A percentile compares a stretch with the other conserved stretches of the same genome.
These are phyloP conservation scores for Nicotiana undulata DNA, from an alignment of 257 asterid genomes.

Conservation along the genomic window DNA sequence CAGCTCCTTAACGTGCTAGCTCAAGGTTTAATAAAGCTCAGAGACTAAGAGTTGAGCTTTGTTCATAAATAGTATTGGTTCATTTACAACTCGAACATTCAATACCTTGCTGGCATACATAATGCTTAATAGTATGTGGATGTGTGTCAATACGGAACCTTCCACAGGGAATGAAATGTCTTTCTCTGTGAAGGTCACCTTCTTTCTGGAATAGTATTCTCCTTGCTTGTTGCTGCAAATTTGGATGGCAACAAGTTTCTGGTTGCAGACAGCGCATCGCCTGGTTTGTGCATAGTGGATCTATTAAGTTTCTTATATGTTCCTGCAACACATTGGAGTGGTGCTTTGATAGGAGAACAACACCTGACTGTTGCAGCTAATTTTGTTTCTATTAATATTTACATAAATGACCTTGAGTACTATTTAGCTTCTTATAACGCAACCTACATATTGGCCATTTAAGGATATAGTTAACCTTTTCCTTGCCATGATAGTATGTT, in stretches of 20 bases:
- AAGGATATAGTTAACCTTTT: background rate
- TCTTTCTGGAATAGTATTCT: background rate
- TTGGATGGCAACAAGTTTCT: background rate
- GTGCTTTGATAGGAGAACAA: background rate
- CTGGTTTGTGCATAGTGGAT: background rate
- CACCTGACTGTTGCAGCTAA: background rate
- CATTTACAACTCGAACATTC: background rate
- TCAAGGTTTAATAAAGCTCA: background rate
- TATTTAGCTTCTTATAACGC: background rate
- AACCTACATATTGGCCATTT: background rate
- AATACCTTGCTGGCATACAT: background rate
- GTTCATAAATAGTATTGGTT: background rate
- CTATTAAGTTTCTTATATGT: background rate
- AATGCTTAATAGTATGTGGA: background rate
- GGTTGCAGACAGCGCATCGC: background rate
- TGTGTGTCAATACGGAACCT: background rate
- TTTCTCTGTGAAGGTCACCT: background rate
- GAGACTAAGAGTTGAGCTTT: background rate
- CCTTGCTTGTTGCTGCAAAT: constrained; percentile 1
- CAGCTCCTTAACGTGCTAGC: background rate
- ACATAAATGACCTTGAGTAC: background rate
- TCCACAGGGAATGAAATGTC: background rate
- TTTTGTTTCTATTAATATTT: background rate
- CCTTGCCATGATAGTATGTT: background rate
- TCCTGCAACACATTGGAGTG: background rate